Conservation (phyloP, 1,139 yeast genomes). For the Taphrina sp. region DNA sequence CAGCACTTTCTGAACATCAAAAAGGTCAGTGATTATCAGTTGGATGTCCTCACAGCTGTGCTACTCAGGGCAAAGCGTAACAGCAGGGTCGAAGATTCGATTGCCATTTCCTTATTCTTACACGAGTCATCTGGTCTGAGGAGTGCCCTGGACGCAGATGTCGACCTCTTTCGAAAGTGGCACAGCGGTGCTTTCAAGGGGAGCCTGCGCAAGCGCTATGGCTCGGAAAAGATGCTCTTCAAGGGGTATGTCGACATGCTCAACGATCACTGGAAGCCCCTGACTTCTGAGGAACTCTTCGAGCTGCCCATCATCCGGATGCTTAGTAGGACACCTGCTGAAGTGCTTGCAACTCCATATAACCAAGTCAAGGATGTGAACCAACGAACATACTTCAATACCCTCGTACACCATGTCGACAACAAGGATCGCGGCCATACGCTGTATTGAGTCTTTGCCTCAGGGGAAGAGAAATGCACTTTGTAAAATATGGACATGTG, state of each 20-base stretch:
- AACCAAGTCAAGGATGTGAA: slow-evolving; percentile 14
- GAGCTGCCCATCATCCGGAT: slow-evolving; percentile 16
- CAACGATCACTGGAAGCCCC: slow-evolving; percentile 15
- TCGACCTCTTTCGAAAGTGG: slow-evolving; percentile 15
- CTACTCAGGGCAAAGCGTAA: slow-evolving; percentile 10
- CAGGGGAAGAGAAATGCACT: no score
- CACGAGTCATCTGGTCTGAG: slow-evolving; percentile 20
- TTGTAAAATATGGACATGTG: no score
- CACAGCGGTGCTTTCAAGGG: slow-evolving; percentile 20
- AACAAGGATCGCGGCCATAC: slow-evolving; percentile 18
- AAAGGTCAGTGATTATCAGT: slow-evolving; percentile 17
- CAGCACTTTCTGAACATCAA: slow-evolving; percentile 20
- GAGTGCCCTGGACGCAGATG: slow-evolving; percentile 13
- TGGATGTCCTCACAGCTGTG: slow-evolving; percentile 3
- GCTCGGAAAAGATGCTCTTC: slow-evolving; percentile 23
- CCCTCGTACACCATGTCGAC: slow-evolving; percentile 15
- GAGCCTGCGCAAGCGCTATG: not conserved
- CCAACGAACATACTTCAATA: slow-evolving; percentile 17
- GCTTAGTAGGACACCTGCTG: slow-evolving; percentile 16
- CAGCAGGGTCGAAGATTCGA: slow-evolving; percentile 19
- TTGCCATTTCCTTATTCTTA: slow-evolving; percentile 14
- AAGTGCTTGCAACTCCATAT: slow-evolving; percentile 3
- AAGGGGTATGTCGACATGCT: slow-evolving; percentile 22
- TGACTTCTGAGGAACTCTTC: slow-evolving; percentile 20
- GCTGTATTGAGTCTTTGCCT: slow-evolving; percentile 7